phyloP scores from a whole-genome alignment of 345 rosid species.

The Rhodamnia argentea region DNA sequence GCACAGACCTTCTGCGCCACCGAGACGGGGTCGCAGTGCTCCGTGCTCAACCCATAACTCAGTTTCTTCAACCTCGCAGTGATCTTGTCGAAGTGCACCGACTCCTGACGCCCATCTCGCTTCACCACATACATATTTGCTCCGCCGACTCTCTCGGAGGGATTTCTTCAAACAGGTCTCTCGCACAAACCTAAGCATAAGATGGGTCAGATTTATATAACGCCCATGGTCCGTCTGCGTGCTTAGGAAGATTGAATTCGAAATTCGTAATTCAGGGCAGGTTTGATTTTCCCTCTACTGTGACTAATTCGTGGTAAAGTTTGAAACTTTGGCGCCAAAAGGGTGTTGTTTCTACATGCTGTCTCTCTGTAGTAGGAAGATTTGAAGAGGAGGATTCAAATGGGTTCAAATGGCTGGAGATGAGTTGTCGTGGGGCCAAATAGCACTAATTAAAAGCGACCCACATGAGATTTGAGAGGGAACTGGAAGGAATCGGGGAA shows the following conservation, averaged over 20 bases:
- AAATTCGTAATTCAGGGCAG: not conserved
- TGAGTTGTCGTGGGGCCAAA: not conserved
- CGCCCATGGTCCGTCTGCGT: not conserved
- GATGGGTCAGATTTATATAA: not conserved
- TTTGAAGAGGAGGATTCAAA: not conserved
- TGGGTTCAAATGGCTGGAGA: not conserved
- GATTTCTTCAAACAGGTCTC: slow-evolving; percentile 1
- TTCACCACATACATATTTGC: slow-evolving; percentile 76
- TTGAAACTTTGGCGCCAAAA: slow-evolving; percentile 5
- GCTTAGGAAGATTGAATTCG: not conserved
- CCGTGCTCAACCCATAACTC: slow-evolving; percentile 79
- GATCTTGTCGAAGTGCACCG: slow-evolving; percentile 95
- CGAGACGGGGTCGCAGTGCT: slow-evolving; percentile 95
- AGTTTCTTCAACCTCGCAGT: slow-evolving; percentile 93
- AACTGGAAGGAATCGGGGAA: not conserved
- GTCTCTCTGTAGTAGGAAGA: not conserved
- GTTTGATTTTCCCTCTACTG: not conserved
- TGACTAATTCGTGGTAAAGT: not conserved
- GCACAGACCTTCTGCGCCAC: slow-evolving; percentile 98
- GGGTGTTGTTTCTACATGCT: not conserved
- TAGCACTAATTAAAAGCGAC: not conserved
- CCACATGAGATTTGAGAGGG: not conserved
- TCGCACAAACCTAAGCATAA: not conserved
- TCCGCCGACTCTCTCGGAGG: not conserved
- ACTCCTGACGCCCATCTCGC: slow-evolving; percentile 83